Base-by-base conservation (phyloP, 768 basidiomycete species). In the Xerocomellus dryophilus region DNA sequence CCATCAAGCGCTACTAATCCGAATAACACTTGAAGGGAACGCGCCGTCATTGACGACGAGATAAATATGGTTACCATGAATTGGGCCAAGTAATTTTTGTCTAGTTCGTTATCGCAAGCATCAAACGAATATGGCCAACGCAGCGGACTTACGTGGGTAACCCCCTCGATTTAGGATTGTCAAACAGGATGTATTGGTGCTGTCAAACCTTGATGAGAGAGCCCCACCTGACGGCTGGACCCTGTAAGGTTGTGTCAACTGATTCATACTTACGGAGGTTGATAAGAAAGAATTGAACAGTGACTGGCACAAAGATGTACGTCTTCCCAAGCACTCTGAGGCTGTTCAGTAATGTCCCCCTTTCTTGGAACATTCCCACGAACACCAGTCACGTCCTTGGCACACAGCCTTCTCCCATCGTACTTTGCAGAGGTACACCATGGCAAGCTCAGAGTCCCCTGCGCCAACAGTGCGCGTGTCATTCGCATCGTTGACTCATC, bases 401-500 rank as follows among this genome's bases (percentile, higher is more conserved):
- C 41, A 39, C 57, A 67, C 62, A 61, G 59, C 65, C 59, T 20
- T 7, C 46, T 36, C 18, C 5, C 38, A 20, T 38, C 51, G 1
- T 23, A 40, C 32, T 43, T 21, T 48, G 32, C 51, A 29, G 35
- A 29, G 12, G 54, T 42, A 57, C 49, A 48, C 52, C 52, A 70
- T 71, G 57, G 51, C 64, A 27, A 61, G 44, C 56, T 55, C 67
- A 47, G 57, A 58, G 39, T 51, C 68, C 27, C 27, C 62, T 43
- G 48, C 43, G 14, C 31, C 54, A 29, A 25, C 47, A 31, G 41
- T 74, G 53, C 83, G 84, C 60, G 73, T 89, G 54, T 81, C 87
- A 18, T 88, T 89, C 71, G 78, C 90, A 47, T 82, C 84, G 45
- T 73, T 92, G 64, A 89, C 86, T 11, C 75, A 78, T 51, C 93